phyloP scores from a whole-genome alignment of 306 rosid species.

The Vigna reflexopilosa region DNA sequence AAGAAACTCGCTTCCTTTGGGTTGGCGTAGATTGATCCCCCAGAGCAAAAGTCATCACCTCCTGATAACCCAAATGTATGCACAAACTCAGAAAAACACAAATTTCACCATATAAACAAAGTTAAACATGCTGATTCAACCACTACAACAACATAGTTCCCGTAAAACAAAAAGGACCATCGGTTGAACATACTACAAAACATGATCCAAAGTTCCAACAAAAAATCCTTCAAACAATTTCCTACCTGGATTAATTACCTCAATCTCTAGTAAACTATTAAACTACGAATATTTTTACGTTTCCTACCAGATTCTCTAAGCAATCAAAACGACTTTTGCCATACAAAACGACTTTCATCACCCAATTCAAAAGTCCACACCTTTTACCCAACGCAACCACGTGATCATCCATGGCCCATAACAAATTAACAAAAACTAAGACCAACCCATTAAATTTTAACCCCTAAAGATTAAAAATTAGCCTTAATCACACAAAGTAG shows the following conservation, averaged over 20 bases:
- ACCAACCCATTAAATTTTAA: neutral
- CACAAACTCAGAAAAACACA: constrained; percentile 38
- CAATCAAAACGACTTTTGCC: neutral
- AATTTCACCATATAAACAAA: neutral
- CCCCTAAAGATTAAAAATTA: neutral
- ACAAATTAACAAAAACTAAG: constrained; percentile 19
- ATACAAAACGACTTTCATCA: neutral
- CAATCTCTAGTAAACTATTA: neutral
- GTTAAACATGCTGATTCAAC: neutral
- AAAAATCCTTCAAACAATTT: neutral
- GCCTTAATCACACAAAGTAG: neutral
- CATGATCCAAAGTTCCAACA: constrained; percentile 8
- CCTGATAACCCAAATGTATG: constrained; percentile 55
- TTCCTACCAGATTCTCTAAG: constrained; percentile 36
- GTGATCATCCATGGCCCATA: constrained; percentile 35
- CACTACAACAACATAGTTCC: neutral
- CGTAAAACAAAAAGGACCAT: neutral
- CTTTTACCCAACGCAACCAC: neutral
- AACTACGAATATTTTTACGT: neutral
- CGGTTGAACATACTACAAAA: neutral
- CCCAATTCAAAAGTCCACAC: constrained; percentile 4
- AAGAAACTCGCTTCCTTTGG: constrained; percentile 81
- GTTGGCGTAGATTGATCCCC: constrained; percentile 75
- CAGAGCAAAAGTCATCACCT: constrained; percentile 73
- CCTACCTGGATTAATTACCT: constrained; percentile 1